Evolutionary conservation across 2,329 filamentous ascomycete species (phyloP), one percentile per base, ranked within the genome.

Genomic region (Fusarium neocosmosporiellum): DNA sequence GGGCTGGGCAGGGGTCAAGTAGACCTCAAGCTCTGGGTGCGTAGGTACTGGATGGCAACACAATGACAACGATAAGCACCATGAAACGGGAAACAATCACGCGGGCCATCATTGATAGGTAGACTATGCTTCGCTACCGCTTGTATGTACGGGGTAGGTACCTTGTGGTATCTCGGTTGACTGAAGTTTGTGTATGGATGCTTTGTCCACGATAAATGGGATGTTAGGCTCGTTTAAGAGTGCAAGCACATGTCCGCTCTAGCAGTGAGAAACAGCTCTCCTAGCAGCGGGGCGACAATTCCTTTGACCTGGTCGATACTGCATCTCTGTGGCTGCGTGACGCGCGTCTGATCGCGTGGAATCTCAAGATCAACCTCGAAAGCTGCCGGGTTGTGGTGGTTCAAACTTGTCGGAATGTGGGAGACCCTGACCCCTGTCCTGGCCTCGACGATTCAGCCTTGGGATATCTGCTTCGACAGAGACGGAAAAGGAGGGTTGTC

Each of bases 331-430:
- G 54, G 54, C 24, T 24, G 10, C 24, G 20, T 36, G 55, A 59
- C 55, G 55, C 55, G 55, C 55, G 55, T 59, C 34, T 59, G 34
- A 41, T 39, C 34, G 36, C 55, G 55, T 39, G 36, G 36, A 59
- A 24, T 39, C 34, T 36, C 54, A 41, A 59, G 36, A 59, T 24
- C 33, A 29, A 27, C 16, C 54, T 27, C 22, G 50, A n/a, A 33
- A 36, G 31, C n/a, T 8, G 31, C 18, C 27, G 46, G 46, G 18
- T 50, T 50, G 43, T 48, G 24, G 50, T 20, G 50, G 50, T 18
- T 22, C 31, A 2, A 50, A 29, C 24, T 31, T 8, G 27, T 50
- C 46, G 46, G 46, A 50, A 50, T 31, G 46, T 50, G 46, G 46
- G 46, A 7, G 46, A 31, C 43, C 22, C 14, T 1, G 20, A 41